These are phyloP conservation scores for Citrus hindsii DNA, from an alignment of 345 rosid genomes.

Conservation along the genomic window DNA sequence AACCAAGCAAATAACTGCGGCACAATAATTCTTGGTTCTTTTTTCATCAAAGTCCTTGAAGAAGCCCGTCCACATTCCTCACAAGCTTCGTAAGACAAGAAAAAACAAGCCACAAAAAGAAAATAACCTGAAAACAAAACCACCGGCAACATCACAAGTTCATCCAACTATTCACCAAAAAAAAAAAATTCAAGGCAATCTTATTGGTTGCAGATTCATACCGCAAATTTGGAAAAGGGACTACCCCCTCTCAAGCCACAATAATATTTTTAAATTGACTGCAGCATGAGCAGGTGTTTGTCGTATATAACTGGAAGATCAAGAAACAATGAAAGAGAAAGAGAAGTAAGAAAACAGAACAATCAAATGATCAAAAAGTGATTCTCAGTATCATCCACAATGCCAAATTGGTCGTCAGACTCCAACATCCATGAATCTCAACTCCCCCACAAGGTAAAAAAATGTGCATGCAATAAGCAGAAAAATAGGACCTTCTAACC, in stretches of 20 bases:
- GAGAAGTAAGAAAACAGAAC: not conserved
- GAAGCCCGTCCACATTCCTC: conserved; percentile 38
- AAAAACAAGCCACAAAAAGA: conserved; percentile 40
- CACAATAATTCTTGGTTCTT: conserved; percentile 29
- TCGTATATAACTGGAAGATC: conserved; percentile 39
- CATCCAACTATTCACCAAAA: not conserved
- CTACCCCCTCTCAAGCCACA: conserved; percentile 67
- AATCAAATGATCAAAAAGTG: not conserved
- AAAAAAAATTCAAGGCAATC: not conserved
- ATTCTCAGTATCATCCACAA: not conserved
- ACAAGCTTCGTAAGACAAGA: conserved; percentile 43
- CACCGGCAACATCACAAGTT: not conserved
- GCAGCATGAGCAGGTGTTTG: conserved; percentile 62
- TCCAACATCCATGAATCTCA: not conserved
- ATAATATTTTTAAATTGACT: conserved; percentile 33
- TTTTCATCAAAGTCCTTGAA: conserved; percentile 23
- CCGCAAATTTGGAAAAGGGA: conserved; percentile 52
- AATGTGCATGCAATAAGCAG: not conserved
- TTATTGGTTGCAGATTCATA: conserved; percentile 20
- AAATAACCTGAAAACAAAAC: conserved; percentile 38
- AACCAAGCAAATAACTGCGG: conserved; percentile 30
- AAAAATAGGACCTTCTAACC: not conserved
- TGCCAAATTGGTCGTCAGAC: not conserved
- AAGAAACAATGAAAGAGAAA: not conserved
- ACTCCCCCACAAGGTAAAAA: not conserved